These are phyloP conservation scores for Phytophthora melonis DNA, from an alignment of 352 stramenopile species.

Conservation along the genomic window DNA sequence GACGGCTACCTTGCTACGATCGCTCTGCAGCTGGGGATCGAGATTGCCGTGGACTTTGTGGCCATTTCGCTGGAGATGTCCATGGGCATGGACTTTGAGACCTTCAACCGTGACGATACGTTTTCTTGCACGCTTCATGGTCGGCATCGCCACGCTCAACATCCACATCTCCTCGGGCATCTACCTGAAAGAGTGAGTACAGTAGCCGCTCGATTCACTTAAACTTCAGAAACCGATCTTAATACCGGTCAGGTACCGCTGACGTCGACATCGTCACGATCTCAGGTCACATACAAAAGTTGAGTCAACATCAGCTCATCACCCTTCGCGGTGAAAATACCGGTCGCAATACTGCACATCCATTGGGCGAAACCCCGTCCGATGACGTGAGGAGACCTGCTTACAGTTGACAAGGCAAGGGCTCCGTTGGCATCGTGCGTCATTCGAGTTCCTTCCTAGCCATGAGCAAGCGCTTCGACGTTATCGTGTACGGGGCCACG, in stretches of 20 bases:
- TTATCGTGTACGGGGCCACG: conserved; percentile 90
- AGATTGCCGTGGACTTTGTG: neutral
- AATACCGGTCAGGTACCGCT: conserved; percentile 11
- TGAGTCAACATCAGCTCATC: conserved; percentile 25
- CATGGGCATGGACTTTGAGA: neutral
- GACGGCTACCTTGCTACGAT: neutral
- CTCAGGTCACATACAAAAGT: conserved; percentile 24
- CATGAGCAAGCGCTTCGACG: conserved; percentile 60
- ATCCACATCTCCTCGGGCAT: neutral
- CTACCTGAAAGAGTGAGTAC: conserved; percentile 1
- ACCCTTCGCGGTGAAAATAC: neutral
- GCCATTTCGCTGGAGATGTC: neutral
- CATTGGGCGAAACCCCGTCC: conserved; percentile 18
- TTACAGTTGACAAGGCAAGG: too few relatives aligned
- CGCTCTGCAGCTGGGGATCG: neutral
- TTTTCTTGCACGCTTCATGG: conserved; percentile 7
- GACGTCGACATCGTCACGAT: conserved; percentile 21
- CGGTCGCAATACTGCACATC: neutral
- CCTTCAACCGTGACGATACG: conserved; percentile 2
- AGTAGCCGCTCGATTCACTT: neutral
- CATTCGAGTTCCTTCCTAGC: conserved; percentile 12
- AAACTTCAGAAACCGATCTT: conserved; percentile 20
- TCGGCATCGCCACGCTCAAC: neutral
- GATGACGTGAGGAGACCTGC: neutral
- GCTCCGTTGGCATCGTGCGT: too few relatives aligned